These are phyloP conservation scores for Hyphopichia pseudoburtonii DNA, from an alignment of 1,139 yeast species.

Conservation along the genomic window DNA sequence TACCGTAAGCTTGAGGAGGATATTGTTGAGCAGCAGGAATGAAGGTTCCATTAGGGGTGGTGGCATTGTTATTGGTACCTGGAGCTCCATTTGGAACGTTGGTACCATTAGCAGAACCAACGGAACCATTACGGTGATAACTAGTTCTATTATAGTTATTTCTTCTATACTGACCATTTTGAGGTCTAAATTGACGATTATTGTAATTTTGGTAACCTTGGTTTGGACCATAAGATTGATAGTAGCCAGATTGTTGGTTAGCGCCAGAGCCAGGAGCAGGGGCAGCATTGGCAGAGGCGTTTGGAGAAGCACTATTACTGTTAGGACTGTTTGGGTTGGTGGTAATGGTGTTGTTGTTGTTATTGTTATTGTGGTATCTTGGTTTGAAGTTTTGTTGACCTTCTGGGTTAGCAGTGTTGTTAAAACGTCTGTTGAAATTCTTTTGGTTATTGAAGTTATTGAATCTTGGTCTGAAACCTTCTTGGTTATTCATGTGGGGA, in stretches of 20 bases:
- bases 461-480: constrained; percentile 10
- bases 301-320: no score
- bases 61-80: not conserved
- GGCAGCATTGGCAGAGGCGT: constrained; percentile 10
- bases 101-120: constrained; percentile 9
- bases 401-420: constrained; percentile 17
- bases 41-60: constrained; percentile 1
- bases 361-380: constrained; percentile 18
- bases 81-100: constrained; percentile 1
- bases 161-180: constrained; percentile 15
- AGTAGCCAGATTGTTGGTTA: constrained; percentile 19
- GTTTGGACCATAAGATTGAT: constrained; percentile 24
- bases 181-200: constrained; percentile 26
- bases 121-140: constrained; percentile 19
- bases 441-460: constrained; percentile 8
- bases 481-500: constrained; percentile 6
- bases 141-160: constrained; percentile 11
- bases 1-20: constrained; percentile 4
- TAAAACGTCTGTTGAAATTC: constrained; percentile 12
- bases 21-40: constrained; percentile 4
- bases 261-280: constrained; percentile 11
- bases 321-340: no score
- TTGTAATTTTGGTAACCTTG: constrained; percentile 20
- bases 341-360: constrained; percentile 18
- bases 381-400: constrained; percentile 17